These are phyloP conservation scores for Kwoniella sp. DNA, from an alignment of 768 basidiomycete genomes.

Conservation along the genomic window DNA sequence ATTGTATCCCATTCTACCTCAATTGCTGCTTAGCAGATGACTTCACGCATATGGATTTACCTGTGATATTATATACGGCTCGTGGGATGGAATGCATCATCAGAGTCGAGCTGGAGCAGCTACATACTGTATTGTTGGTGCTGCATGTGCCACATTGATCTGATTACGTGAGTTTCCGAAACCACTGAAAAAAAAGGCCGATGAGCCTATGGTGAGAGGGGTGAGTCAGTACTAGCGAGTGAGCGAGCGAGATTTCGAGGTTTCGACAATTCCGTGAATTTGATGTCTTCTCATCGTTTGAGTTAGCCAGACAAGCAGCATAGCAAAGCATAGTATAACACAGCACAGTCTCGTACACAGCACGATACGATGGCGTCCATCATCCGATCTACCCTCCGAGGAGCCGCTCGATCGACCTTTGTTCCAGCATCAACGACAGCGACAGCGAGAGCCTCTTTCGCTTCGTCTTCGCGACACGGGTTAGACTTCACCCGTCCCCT, in stretches of 20 bases:
- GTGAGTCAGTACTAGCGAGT: slow-evolving; percentile 1
- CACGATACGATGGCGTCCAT: slow-evolving; percentile 5
- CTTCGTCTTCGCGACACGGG: slow-evolving; percentile 33
- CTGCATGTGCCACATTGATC: slow-evolving; percentile 16
- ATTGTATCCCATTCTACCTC: too few species aligned
- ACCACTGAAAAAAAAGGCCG: slow-evolving; percentile 6
- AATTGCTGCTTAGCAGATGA: too few species aligned
- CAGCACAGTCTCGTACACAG: too few species aligned
- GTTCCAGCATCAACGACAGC: neutral
- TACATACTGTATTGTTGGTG: neutral
- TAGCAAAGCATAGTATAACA: too few species aligned
- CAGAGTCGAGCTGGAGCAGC: too few species aligned
- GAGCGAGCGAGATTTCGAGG: neutral
- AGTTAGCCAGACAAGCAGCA: neutral
- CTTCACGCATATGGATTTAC: too few species aligned
- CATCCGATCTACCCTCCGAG: slow-evolving; percentile 3
- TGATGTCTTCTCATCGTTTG: too few species aligned
- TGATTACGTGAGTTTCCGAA: slow-evolving; percentile 19
- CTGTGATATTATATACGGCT: neutral
- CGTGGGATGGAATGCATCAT: too few species aligned
- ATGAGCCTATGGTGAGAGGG: neutral
- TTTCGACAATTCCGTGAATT: too few species aligned
- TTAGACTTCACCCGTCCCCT: slow-evolving; percentile 28
- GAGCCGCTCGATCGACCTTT: neutral
- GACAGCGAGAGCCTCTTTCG: slow-evolving; percentile 13